phyloP scores from a whole-genome alignment of 2,329 filamentous ascomycete genomes.

The Aureobasidium sp. region DNA sequence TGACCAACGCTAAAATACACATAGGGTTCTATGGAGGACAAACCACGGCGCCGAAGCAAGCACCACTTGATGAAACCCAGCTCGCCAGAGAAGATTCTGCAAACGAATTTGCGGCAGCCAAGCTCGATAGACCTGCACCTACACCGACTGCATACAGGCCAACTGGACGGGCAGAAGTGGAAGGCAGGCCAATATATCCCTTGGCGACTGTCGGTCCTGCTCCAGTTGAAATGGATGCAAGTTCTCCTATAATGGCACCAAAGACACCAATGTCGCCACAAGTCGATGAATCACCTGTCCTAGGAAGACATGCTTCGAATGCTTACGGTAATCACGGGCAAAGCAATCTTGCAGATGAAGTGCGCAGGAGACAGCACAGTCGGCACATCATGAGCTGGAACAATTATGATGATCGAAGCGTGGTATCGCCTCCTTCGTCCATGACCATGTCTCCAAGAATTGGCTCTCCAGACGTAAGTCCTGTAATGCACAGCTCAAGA shows the following conservation, averaged over 20 bases:
- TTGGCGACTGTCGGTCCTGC: background rate
- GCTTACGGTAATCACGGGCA: background rate
- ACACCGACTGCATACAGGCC: background rate
- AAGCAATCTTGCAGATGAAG: conserved; percentile 3
- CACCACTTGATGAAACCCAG: background rate
- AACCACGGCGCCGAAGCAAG: background rate
- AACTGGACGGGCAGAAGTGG: conserved; percentile 1
- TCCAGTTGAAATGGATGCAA: conserved; percentile 12
- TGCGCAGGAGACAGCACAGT: conserved; percentile 20
- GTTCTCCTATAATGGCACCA: conserved; percentile 3
- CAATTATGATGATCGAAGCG: conserved; percentile 18
- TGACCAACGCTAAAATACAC: background rate
- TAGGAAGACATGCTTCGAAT: conserved; percentile 17
- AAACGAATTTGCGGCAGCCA: background rate
- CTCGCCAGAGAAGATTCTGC: conserved; percentile 5
- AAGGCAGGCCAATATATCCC: conserved; percentile 7
- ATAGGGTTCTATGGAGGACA: conserved; percentile 11
- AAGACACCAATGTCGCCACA: conserved; percentile 8
- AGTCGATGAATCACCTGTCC: conserved; percentile 19
- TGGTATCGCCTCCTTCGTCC: conserved; percentile 6
- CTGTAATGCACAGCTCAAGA: background rate
- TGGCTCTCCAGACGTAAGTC: conserved; percentile 12
- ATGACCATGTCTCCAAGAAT: conserved; percentile 11
- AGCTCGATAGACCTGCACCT: background rate
- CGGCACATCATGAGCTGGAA: conserved; percentile 24